Evolutionary conservation across 805 yeast genomes (phyloP).

Genomic region (Candida ponderosae): DNA sequence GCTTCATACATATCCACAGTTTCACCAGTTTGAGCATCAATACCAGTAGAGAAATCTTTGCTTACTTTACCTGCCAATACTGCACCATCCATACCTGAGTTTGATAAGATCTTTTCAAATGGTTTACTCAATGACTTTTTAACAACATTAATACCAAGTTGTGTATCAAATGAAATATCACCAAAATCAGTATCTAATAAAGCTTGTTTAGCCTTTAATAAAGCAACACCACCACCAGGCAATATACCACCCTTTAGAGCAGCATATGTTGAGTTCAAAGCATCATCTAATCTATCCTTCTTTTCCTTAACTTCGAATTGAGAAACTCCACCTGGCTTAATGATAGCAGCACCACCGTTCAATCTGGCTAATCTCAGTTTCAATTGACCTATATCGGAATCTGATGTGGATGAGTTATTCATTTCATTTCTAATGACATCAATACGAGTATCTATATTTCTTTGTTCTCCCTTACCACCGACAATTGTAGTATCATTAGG

Average conservation of each 20-base stretch:
- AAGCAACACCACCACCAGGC: slow-evolving; percentile 99
- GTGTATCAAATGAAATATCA: slow-evolving; percentile 81
- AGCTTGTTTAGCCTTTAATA: slow-evolving; percentile 82
- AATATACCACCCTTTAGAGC: slow-evolving; percentile 99
- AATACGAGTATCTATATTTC: slow-evolving; percentile 78
- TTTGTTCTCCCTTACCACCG: slow-evolving; percentile 92
- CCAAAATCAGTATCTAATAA: slow-evolving; percentile 66
- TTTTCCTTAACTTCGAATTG: slow-evolving; percentile 99
- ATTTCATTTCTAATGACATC: slow-evolving; percentile 35
- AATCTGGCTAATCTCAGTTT: slow-evolving; percentile 97
- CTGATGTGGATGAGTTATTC: slow-evolving; percentile 29
- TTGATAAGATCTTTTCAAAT: slow-evolving; percentile 92
- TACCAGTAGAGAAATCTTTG: slow-evolving; percentile 82
- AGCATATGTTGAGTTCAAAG: slow-evolving; percentile 97
- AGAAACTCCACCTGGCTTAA: slow-evolving; percentile 95
- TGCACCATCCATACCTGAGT: slow-evolving; percentile 98
- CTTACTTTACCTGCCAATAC: slow-evolving; percentile 94
- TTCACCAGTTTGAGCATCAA: slow-evolving; percentile 88
- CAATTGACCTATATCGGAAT: slow-evolving; percentile 93
- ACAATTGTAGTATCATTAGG: slow-evolving; percentile 94
- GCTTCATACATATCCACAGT: slow-evolving; percentile 93
- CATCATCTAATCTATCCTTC: slow-evolving; percentile 99
- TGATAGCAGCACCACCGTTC: slow-evolving; percentile 98
- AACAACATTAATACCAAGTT: slow-evolving; percentile 93
- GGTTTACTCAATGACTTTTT: slow-evolving; percentile 94